Base-by-base conservation (phyloP, 495 filamentous ascomycete genomes). In the Podospora fimiseda region DNA sequence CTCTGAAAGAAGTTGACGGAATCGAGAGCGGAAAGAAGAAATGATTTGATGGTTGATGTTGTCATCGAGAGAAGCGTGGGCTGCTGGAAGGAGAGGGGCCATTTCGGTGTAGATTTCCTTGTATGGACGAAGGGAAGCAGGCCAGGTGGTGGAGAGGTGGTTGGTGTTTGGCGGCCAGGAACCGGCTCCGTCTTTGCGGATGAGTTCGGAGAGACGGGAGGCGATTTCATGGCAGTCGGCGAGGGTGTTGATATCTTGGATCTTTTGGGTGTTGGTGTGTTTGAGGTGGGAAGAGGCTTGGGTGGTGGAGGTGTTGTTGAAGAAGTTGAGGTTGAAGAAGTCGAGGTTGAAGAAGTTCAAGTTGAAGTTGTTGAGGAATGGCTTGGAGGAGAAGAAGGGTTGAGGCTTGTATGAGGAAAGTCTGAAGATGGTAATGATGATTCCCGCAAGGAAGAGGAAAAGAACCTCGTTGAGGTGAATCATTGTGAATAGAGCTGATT, bases 31-130 rank as follows among this genome's bases (percentile, higher is more conserved):
- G 50, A 50, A 61, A 3, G 9, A 11, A 40, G 18, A 14, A n/a
- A 60, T 58, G 2, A 49, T 43, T 21, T 18, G 6, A 1, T 13
- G 20, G 45, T 65, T 65, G 40, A 52, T 36, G 0, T 55, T 45
- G 37, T 66, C 58, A 14, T 70, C 63, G 6, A 62, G 46, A 2
- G 65, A 67, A 2, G 52, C 21, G 1, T 60, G 43, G 1, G 22
- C 50, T 1, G 48, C 45, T 1, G 68, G 57, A 8, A 74, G 47
- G 20, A 61, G 52, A 4, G 63, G 60, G 0, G 57, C 55, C 42
- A 70, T 57, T 38, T 71, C 66, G 0, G 60, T 24, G 56, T 69
- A 74, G 48, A 72, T 62, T 7, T 65, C 67, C 13, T 58, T 53
- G 40, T 71, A 74, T 13, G 70, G 59, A 1, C 53, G 55, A 23